These are phyloP conservation scores for Taxillus chinensis DNA, from an alignment of 164 flowering plant species.

Conservation along the genomic window DNA sequence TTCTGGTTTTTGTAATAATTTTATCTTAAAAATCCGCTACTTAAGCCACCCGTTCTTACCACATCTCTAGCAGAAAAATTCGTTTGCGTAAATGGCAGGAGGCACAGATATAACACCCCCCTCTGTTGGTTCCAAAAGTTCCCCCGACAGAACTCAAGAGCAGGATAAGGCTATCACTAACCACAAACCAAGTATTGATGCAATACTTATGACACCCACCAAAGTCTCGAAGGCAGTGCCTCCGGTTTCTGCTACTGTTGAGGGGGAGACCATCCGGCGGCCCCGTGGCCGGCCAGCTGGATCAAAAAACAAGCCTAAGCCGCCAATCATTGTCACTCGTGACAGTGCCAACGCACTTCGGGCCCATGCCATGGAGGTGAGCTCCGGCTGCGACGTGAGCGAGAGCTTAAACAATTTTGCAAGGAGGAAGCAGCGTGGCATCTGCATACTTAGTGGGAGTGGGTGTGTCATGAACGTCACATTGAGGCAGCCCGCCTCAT, in stretches of 20 bases:
- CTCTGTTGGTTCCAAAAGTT: slow-evolving; percentile 17
- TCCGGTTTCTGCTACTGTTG: slow-evolving; percentile 15
- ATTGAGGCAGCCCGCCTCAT: slow-evolving; percentile 52
- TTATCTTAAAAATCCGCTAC: slow-evolving; percentile 21
- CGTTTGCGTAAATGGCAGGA: slow-evolving; percentile 34
- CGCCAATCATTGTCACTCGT: slow-evolving; percentile 68
- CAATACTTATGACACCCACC: slow-evolving; percentile 19
- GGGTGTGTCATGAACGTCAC: slow-evolving; percentile 80
- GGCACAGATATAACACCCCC: slow-evolving; percentile 26
- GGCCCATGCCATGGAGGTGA: slow-evolving; percentile 85
- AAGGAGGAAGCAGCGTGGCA: slow-evolving; percentile 54
- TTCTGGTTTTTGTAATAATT: slow-evolving; percentile 17
- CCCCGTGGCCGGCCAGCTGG: slow-evolving; percentile 86
- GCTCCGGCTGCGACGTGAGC: slow-evolving; percentile 66
- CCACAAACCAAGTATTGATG: slow-evolving; percentile 16
- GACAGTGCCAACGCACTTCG: slow-evolving; percentile 70
- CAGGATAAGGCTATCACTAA: slow-evolving; percentile 13
- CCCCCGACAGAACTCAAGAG: slow-evolving; percentile 17
- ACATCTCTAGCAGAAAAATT: neutral
- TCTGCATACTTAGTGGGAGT: slow-evolving; percentile 58
- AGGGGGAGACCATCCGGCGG: slow-evolving; percentile 36
- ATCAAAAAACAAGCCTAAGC: slow-evolving; percentile 88
- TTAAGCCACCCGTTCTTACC: slow-evolving; percentile 15
- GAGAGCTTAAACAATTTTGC: slow-evolving; percentile 62
- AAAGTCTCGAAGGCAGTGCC: slow-evolving; percentile 21